phyloP scores from a whole-genome alignment of 441 rosid genomes.

The Erodium texanum region DNA sequence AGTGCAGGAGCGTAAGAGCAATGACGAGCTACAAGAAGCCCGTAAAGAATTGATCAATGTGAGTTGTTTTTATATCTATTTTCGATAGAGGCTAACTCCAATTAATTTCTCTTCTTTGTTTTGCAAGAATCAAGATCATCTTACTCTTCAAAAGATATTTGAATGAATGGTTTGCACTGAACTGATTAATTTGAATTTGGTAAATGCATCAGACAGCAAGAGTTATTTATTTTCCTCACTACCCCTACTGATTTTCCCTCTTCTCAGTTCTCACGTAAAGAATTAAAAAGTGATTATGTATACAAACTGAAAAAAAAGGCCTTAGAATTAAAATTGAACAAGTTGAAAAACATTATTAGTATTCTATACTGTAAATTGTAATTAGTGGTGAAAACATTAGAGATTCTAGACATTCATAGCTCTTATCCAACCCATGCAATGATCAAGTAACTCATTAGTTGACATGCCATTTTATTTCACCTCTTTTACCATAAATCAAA shows the following conservation, averaged over 20 bases:
- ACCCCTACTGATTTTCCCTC: not conserved
- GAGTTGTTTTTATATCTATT: conserved; percentile 18
- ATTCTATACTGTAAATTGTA: not conserved
- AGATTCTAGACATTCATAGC: not conserved
- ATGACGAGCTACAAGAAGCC: conserved; percentile 86
- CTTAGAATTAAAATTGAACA: not conserved
- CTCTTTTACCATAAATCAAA: not conserved
- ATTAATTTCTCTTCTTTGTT: conserved; percentile 1
- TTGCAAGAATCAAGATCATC: conserved; percentile 2
- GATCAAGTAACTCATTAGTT: no score
- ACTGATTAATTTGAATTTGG: not conserved
- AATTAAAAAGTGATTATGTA: not conserved
- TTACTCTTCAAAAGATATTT: conserved; percentile 1
- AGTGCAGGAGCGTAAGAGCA: conserved; percentile 67
- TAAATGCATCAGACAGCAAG: not conserved
- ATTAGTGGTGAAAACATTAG: not conserved
- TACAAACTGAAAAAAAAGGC: not conserved
- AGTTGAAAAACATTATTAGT: not conserved
- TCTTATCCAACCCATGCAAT: not conserved
- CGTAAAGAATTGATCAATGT: conserved; percentile 74
- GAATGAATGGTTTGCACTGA: not conserved
- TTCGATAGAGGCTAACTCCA: not conserved
- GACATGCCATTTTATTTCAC: not conserved
- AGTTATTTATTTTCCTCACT: not conserved
- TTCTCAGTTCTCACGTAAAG: no score